A percentile compares a stretch with the other conserved stretches of the same genome.
These are phyloP conservation scores for Oropetium thomaeum DNA, from an alignment of 176 grass and related monocot genomes.

Conservation along the genomic window DNA sequence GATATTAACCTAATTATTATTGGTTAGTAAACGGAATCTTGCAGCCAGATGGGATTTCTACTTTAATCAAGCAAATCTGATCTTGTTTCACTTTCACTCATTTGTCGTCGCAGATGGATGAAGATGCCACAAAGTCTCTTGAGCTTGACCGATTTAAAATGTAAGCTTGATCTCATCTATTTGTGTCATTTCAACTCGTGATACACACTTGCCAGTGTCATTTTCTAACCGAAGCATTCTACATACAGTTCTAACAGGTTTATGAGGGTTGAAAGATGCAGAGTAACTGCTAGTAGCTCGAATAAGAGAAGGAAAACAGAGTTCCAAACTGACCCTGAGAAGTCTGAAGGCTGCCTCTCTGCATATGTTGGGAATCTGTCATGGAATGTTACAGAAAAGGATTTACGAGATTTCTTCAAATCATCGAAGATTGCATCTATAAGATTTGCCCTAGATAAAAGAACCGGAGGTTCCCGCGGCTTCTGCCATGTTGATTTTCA, in stretches of 20 bases:
- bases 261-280: slow-evolving; percentile 74
- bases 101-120: slow-evolving; percentile 35
- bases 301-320: slow-evolving; percentile 70
- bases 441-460: slow-evolving; percentile 69
- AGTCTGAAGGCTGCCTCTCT: slow-evolving; percentile 75
- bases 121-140: slow-evolving; percentile 54
- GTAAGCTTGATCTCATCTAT: slow-evolving; percentile 24
- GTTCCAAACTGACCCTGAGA: slow-evolving; percentile 58
- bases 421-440: slow-evolving; percentile 62
- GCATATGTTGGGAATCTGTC: slow-evolving; percentile 80
- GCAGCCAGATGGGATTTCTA: neutral
- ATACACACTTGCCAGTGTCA: neutral
- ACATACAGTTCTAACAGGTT: slow-evolving; percentile 54
- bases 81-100: neutral
- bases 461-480: slow-evolving; percentile 51
- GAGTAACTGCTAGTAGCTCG: slow-evolving; percentile 30
- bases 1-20: neutral
- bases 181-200: neutral
- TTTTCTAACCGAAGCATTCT: neutral
- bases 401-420: slow-evolving; percentile 60
- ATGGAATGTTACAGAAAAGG: slow-evolving; percentile 69
- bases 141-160: slow-evolving; percentile 76
- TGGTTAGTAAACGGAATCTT: neutral
- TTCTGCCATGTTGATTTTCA: slow-evolving; percentile 89
- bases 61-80: slow-evolving; percentile 1